Base-by-base conservation (phyloP, 352 stramenopile species). In the Phytophthora pinifolia region DNA sequence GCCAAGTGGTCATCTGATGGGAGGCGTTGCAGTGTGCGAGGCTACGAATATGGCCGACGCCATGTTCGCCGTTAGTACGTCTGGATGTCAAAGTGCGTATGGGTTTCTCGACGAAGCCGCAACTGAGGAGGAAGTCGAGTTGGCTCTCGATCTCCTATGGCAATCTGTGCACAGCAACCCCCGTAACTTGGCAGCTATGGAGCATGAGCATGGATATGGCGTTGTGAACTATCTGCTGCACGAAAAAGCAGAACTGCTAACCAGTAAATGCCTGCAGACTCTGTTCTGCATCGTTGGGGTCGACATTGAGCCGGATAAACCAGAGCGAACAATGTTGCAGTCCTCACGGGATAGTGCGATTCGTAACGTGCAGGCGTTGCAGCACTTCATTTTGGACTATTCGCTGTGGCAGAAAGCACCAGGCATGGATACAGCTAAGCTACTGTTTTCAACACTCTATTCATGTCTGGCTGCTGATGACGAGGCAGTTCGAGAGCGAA, bases 361-460 rank as follows among this genome's bases (percentile, higher is more conserved):
- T 34, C 72, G 78, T 7, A 88, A 86, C 54, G 59, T 89, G 10
- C 65, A 83, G 32, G 81, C 78, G 8, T 55, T 88, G 13, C 81
- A 91, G 45, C 69, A 91, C 33, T 89, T 88, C 48, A 69, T 89
- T 25, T 52, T 91, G 39, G 81, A 91, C 44, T 84, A 86, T 34
- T 84, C 72, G 2, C 63, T 91, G 9, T 91, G 81, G 81, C 65
- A 85, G 45, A 74, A 76, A 53, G 67, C 69, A 0, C 32, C 65
- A 3, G 51, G 36, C 0, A 57, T 38, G 4, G 46, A 64, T 12
- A 82, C 70, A 6, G 66, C 82, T 12, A 73, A 77, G 18, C 41
- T 75, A 6, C 65, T 91, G 2, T 91, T 88, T 42, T 86, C 77
- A 25, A 62, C 76, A 20, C 65, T 91, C 10, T 91, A 91, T 46